Conservation (phyloP, 192 early-diverging fungal species). For the Backusella tarrabulga region DNA sequence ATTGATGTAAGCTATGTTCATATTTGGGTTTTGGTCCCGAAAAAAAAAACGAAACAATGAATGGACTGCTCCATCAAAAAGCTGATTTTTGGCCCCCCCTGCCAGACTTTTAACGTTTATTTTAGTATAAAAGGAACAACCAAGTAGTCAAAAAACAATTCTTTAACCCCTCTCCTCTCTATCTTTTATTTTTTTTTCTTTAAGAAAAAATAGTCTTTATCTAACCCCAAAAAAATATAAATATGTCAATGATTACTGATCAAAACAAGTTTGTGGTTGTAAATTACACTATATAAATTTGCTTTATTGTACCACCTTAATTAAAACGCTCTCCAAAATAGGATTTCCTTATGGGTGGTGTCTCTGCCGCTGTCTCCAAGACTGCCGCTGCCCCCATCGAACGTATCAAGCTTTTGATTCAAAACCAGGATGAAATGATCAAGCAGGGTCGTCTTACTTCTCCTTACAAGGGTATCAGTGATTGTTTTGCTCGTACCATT, state of each 20-base stretch:
- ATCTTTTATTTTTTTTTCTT: background rate
- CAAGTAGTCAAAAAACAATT: background rate
- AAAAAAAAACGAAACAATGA: background rate
- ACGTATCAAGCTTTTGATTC: slow-evolving; percentile 94
- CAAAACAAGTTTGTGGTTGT: slow-evolving; percentile 36
- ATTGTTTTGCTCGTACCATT: slow-evolving; percentile 88
- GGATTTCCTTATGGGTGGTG: slow-evolving; percentile 88
- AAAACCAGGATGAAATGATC: slow-evolving; percentile 86
- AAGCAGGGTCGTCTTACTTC: slow-evolving; percentile 69
- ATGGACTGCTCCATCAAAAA: background rate
- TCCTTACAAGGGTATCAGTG: slow-evolving; percentile 90
- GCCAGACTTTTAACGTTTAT: slow-evolving; percentile 37
- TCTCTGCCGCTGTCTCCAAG: slow-evolving; percentile 98
- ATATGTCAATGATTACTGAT: slow-evolving; percentile 18
- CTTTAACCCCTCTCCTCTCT: background rate
- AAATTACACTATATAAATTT: slow-evolving; percentile 3
- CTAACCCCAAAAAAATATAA: slow-evolving; percentile 1
- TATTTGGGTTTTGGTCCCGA: background rate
- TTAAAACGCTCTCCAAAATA: slow-evolving; percentile 8
- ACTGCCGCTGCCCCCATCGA: slow-evolving; percentile 95
- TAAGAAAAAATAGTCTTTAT: background rate
- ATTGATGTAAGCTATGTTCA: background rate
- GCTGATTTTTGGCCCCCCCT: background rate
- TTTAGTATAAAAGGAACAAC: slow-evolving; percentile 12
- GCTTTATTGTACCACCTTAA: background rate